Evolutionary conservation across 2,329 filamentous ascomycete genomes (phyloP), one percentile per base, ranked within the genome.

Genomic region (Microdochium trichocladiopsis): DNA sequence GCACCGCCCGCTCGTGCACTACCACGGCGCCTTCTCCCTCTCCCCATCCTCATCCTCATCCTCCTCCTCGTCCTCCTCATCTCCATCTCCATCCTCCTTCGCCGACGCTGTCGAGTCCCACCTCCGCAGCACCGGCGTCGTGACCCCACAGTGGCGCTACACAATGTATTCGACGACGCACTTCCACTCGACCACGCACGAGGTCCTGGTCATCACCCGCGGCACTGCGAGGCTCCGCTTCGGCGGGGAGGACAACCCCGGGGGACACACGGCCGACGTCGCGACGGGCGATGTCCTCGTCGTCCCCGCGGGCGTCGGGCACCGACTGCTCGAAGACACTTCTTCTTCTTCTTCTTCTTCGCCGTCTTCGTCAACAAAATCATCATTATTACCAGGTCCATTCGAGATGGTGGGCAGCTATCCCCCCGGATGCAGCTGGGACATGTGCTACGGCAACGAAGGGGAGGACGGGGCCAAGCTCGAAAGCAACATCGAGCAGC

Each of bases 401-500:
- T 88, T 88, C 61, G 68, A 79, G 61, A 87, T 88, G 84, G 78
- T 88, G 0, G 86, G 85, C 1, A 77, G 75, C 48, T 88, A 89
- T 71, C 84, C 83, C 0, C 68, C 57, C 23, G 77, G 75, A 0
- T 70, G 69, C 16, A 74, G 71, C 18, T 89, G 83, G 83, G 84
- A 88, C 65, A 88, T 89, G 86, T 88, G 84, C 59, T 87, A 88
- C 69, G 85, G 84, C 1, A 72, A 71, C 50, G 60, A 71, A 36
- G 79, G 72, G 0, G 84, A 87, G 61, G 76, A 80, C n/a, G n/a
- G 60, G 63, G 66, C 6, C 79, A 78, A 59, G 65, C 77, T 6
- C 65, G 73, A 53, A 63, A 58, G 6, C n/a, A n/a, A n/a, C n/a
- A 84, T 86, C 48, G 62, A 57, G 50, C 57, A 60, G 3, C 57